Conservation (phyloP, 495 filamentous ascomycete species). For the Talaromyces ruber region DNA sequence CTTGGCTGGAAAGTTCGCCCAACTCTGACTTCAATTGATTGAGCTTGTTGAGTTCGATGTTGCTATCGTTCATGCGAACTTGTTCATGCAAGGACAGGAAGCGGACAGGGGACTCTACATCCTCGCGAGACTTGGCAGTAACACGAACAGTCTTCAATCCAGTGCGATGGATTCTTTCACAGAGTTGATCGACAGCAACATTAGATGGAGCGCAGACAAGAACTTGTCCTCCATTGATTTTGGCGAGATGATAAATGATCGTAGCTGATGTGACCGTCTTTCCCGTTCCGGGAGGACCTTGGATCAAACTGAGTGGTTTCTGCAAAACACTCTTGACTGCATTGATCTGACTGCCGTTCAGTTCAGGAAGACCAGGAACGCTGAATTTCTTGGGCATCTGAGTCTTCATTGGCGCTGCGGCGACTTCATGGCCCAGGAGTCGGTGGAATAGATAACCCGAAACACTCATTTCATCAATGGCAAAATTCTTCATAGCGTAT, state of each 20-base stretch:
- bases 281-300: conserved; percentile 93
- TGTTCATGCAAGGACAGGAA: conserved; percentile 95
- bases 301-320: conserved; percentile 89
- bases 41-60: conserved; percentile 84
- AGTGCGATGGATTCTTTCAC: conserved; percentile 92
- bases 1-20: conserved; percentile 88
- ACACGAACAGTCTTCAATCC: conserved; percentile 96
- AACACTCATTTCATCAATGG: conserved; percentile 95
- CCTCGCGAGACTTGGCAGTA: conserved; percentile 95
- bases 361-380: conserved; percentile 88
- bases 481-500: conserved; percentile 98
- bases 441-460: conserved; percentile 99
- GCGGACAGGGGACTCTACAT: conserved; percentile 92
- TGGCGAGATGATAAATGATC: conserved; percentile 95
- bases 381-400: conserved; percentile 95
- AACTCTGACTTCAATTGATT: conserved; percentile 85
- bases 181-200: conserved; percentile 96
- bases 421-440: conserved; percentile 91
- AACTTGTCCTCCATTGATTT: conserved; percentile 90
- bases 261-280: conserved; percentile 99
- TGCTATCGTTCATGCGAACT: conserved; percentile 94
- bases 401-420: conserved; percentile 92
- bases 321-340: conserved; percentile 94
- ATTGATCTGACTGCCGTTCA: conserved; percentile 93
- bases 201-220: conserved; percentile 97